Evolutionary conservation across 352 stramenopile genomes (phyloP).

Genomic region (Achlya hypogyna): DNA sequence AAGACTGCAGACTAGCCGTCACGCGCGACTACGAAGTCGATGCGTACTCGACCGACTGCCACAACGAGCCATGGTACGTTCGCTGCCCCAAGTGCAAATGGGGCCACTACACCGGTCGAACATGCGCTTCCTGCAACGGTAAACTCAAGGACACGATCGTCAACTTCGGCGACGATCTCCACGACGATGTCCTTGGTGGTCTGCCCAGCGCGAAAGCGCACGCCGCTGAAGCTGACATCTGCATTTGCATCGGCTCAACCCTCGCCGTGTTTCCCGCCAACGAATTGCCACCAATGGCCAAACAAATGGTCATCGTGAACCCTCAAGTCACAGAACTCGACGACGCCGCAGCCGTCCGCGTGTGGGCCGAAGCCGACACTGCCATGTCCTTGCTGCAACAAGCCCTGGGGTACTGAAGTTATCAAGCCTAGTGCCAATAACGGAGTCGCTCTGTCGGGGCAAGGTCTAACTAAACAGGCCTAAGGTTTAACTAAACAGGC

Average conservation of each 20-base stretch:
- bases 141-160: background rate
- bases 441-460: too few species aligned
- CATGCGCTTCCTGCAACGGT: background rate
- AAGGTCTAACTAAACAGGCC: too few species aligned
- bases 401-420: too few species aligned
- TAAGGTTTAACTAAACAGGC: too few species aligned
- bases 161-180: background rate
- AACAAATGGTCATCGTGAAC: background rate
- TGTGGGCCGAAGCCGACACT: background rate
- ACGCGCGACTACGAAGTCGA: background rate
- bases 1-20: background rate
- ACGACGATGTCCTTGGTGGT: background rate
- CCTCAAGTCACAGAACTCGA: background rate
- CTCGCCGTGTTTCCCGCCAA: background rate
- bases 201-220: background rate
- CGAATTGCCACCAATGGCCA: background rate
- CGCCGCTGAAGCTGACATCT: background rate
- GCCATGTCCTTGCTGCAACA: background rate
- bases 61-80: background rate
- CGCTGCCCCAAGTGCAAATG: background rate
- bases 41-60: background rate
- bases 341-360: background rate
- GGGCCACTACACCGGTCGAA: background rate
- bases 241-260: background rate
- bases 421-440: too few species aligned